phyloP scores from a whole-genome alignment of 2,329 filamentous ascomycete species.

The Sporothrix protearum region DNA sequence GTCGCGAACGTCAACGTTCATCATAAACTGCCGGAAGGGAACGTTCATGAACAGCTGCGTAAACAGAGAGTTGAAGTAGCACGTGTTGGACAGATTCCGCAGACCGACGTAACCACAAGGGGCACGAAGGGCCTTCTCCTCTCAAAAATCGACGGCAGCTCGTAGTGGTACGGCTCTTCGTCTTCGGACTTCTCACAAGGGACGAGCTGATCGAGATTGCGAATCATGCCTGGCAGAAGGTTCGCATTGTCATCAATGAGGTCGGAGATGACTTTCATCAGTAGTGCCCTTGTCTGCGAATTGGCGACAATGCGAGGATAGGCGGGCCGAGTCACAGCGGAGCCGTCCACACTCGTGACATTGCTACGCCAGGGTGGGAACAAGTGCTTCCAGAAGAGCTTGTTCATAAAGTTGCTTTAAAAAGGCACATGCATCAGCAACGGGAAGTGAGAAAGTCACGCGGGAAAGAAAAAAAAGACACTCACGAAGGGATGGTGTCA shows the following conservation, averaged over 20 bases:
- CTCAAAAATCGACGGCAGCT: slow-evolving; percentile 61
- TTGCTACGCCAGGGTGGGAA: slow-evolving; percentile 52
- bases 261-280: slow-evolving; percentile 58
- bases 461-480: not conserved
- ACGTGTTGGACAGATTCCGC: slow-evolving; percentile 91
- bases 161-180: slow-evolving; percentile 54
- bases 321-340: slow-evolving; percentile 16
- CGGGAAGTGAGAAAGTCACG: too few species aligned
- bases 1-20: slow-evolving; percentile 59
- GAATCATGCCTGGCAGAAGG: slow-evolving; percentile 52
- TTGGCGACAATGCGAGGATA: slow-evolving; percentile 49
- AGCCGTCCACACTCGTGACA: slow-evolving; percentile 24
- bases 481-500: slow-evolving; percentile 19
- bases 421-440: not conserved
- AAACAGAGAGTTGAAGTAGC: slow-evolving; percentile 92
- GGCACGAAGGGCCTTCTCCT: slow-evolving; percentile 65
- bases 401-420: slow-evolving; percentile 38
- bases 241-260: slow-evolving; percentile 51
- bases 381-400: slow-evolving; percentile 61
- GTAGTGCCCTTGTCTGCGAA: slow-evolving; percentile 51
- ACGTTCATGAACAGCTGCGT: slow-evolving; percentile 97
- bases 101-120: slow-evolving; percentile 81
- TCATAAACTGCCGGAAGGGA: slow-evolving; percentile 79
- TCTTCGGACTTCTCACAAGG: slow-evolving; percentile 44
- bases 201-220: slow-evolving; percentile 48